Percentiles rank a stretch among this genome's conserved stretches.
Conservation (phyloP, 805 yeast species). For the Millerozyma acaciae region DNA sequence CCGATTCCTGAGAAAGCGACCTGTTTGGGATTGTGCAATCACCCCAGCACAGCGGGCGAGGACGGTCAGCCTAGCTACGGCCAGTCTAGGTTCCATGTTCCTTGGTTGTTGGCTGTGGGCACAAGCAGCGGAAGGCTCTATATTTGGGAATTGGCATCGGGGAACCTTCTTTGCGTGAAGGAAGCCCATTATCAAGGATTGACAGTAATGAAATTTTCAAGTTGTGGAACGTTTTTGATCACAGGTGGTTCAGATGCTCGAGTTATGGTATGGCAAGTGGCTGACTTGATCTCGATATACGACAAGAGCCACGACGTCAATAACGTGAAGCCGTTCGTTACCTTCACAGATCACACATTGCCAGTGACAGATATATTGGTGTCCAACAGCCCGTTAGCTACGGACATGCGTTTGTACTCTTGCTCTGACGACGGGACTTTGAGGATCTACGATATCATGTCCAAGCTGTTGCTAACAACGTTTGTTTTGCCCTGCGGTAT, state of each 20-base stretch:
- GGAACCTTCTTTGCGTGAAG: slow-evolving; percentile 64
- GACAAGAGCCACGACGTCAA: slow-evolving; percentile 25
- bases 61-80: slow-evolving; percentile 20
- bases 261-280: slow-evolving; percentile 65
- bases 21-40: slow-evolving; percentile 47
- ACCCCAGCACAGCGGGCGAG: slow-evolving; percentile 17
- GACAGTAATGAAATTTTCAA: slow-evolving; percentile 52
- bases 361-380: slow-evolving; percentile 48
- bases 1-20: slow-evolving; percentile 79
- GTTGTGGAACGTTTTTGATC: slow-evolving; percentile 60
- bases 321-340: slow-evolving; percentile 51
- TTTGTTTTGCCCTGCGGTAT: slow-evolving; percentile 63
- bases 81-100: slow-evolving; percentile 43
- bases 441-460: slow-evolving; percentile 59
- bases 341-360: slow-evolving; percentile 60
- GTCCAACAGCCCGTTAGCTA: slow-evolving; percentile 46
- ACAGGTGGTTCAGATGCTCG: slow-evolving; percentile 84
- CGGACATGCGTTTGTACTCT: slow-evolving; percentile 64
- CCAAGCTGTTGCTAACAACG: slow-evolving; percentile 53
- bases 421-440: slow-evolving; percentile 73
- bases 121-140: slow-evolving; percentile 72
- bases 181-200: slow-evolving; percentile 84
- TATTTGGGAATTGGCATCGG: slow-evolving; percentile 82
- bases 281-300: slow-evolving; percentile 49
- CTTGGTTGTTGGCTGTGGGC: slow-evolving; percentile 72